A percentile compares a stretch with the other conserved stretches of the same genome.
Evolutionary conservation across 1,139 yeast genomes (phyloP).

Genomic region (Sugiyamaella paludigena): DNA sequence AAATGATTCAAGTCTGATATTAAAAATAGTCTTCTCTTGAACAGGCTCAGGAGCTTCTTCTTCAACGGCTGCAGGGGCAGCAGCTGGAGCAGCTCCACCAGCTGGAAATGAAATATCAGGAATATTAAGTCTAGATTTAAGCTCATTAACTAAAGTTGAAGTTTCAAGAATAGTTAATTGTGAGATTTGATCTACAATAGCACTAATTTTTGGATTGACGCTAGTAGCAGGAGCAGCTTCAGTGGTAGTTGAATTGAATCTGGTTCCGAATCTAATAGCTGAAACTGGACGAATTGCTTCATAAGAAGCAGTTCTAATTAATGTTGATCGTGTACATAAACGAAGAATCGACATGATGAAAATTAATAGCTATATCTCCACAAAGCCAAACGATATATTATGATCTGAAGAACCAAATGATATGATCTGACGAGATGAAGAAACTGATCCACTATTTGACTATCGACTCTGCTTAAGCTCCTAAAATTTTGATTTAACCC

Average conservation of each 20-base stretch:
- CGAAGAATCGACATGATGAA: constrained; percentile 28
- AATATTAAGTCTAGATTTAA: constrained; percentile 82
- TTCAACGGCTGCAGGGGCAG: constrained; percentile 66
- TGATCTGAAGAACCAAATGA: too few relatives aligned
- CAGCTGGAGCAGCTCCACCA: constrained; percentile 60
- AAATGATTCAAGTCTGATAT: constrained; percentile 86
- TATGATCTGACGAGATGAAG: too few relatives aligned
- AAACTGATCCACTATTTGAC: too few relatives aligned
- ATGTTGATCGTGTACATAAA: constrained; percentile 35
- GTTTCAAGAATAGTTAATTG: constrained; percentile 88
- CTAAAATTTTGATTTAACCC: too few relatives aligned
- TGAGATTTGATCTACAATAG: constrained; percentile 88
- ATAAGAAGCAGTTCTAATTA: constrained; percentile 27
- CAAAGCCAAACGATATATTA: too few relatives aligned
- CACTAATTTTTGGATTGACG: constrained; percentile 83
- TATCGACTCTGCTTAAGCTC: neutral
- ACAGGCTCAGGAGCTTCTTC: constrained; percentile 77
- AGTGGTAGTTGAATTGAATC: constrained; percentile 48
- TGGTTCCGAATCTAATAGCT: neutral
- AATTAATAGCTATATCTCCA: too few relatives aligned
- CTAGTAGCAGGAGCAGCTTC: constrained; percentile 37
- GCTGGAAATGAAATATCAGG: constrained; percentile 91
- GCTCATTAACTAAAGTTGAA: constrained; percentile 74
- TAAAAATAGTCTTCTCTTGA: constrained; percentile 92
- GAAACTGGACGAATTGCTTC: constrained; percentile 23